Base-by-base conservation (phyloP, 768 basidiomycete species). In the Mycena crocata region DNA sequence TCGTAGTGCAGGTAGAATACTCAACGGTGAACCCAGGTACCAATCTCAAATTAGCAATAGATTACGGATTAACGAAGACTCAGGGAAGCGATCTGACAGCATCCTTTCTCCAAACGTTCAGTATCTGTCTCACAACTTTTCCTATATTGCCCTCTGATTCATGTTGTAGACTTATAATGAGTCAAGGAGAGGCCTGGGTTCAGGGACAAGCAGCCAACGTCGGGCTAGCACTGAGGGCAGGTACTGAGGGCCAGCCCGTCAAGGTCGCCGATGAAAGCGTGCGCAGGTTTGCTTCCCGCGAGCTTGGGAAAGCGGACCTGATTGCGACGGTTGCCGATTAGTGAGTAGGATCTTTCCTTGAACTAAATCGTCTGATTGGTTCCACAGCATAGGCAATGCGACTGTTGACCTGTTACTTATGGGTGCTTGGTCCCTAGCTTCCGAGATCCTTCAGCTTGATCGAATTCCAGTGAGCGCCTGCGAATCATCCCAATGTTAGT, bases 171-270 rank as follows among this genome's bases (percentile, higher is more conserved):
- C 82, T 98, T 37, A 89, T 99, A 71, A 98, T 98, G 96, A 95
- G 93, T 61, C 96, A 98, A 82, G 96, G 96, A 19, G 93, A 96
- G 71, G 86, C 88, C 67, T 98, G 94, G 93, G 86, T 99, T n/a
- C 82, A 82, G 63, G 85, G 88, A 3, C 88, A 95, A 64, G 86
- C 90, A 5, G 84, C 86, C 21, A 88, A 87, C 49, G 81, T 96
- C 58, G 85, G 89, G 0, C 85, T 90, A 45, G 90, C 94, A 3
- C 80, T 98, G 61, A 87, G 88, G 45, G 82, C 86, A 1, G 91
- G 91, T 0, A 85, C 86, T 19, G 84, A 83, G 56, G 91, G 90
- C 1, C 85, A 88, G 69, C 96, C 96, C 2, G 95, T 98, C 1
- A 77, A 84, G 32, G 85, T 87, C 10, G 94, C 96, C 7, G 88